These are phyloP conservation scores for Serpula lacrymans DNA, from an alignment of 768 basidiomycete genomes.

Conservation along the genomic window DNA sequence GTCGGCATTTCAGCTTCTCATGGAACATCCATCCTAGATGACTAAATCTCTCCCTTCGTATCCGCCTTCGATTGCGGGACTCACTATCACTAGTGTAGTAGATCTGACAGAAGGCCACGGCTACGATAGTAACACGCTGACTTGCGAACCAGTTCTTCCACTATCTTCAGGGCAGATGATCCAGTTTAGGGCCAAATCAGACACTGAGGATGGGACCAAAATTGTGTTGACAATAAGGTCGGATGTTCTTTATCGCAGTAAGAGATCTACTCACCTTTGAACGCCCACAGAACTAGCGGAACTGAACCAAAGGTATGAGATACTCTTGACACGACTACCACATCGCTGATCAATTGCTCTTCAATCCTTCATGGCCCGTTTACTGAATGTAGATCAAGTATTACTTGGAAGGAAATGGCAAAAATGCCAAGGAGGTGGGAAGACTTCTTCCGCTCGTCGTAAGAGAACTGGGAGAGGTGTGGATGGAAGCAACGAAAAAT, in stretches of 20 bases:
- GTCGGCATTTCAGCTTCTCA: conserved; percentile 2
- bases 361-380: background rate
- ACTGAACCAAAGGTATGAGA: conserved; percentile 79
- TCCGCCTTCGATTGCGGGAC: conserved; percentile 57
- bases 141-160: conserved; percentile 57
- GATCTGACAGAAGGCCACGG: conserved; percentile 65
- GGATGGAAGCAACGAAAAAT: conserved; percentile 67
- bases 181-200: conserved; percentile 56
- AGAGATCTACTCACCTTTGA: background rate
- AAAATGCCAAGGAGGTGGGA: conserved; percentile 43
- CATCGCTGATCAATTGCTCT: background rate
- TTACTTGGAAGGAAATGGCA: conserved; percentile 79
- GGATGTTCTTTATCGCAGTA: conserved; percentile 11
- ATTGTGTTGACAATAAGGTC: conserved; percentile 75
- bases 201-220: conserved; percentile 38
- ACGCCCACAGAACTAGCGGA: conserved; percentile 65
- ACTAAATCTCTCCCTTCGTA: conserved; percentile 33
- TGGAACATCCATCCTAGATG: background rate
- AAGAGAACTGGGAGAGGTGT: conserved; percentile 55
- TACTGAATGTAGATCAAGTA: conserved; percentile 64
- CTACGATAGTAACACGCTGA: conserved; percentile 77
- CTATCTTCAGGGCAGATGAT: conserved; percentile 85
- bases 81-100: conserved; percentile 58
- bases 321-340: too few relatives aligned
- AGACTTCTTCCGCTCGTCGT: conserved; percentile 53